Evolutionary conservation across 1,284 basidiomycete species (phyloP).

Genomic region (Puccinia horiana): DNA sequence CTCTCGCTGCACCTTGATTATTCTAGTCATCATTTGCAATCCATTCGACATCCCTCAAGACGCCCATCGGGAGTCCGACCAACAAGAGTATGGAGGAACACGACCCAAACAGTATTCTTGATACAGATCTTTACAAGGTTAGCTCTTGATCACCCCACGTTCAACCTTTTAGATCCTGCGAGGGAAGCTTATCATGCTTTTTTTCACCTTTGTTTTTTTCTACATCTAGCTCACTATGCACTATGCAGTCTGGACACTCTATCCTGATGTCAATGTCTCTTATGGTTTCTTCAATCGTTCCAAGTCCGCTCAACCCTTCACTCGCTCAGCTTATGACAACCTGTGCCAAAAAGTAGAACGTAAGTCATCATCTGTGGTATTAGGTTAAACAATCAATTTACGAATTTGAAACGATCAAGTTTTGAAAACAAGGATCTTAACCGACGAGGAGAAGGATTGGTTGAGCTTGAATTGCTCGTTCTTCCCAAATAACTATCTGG

Average conservation of each 20-base stretch:
- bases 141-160: not conserved
- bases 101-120: constrained; percentile 65
- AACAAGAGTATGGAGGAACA: constrained; percentile 21
- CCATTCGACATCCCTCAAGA: too few species aligned
- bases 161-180: constrained; percentile 20
- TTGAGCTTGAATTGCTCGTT: constrained; percentile 74
- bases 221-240: constrained; percentile 85
- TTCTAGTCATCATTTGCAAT: too few species aligned
- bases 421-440: constrained; percentile 69
- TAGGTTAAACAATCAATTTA: not conserved
- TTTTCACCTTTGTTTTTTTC: not conserved
- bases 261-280: constrained; percentile 68
- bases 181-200: not conserved
- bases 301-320: constrained; percentile 65
- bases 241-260: constrained; percentile 82
- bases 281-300: constrained; percentile 87
- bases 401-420: constrained; percentile 60
- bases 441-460: constrained; percentile 69
- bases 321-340: constrained; percentile 71
- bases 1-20: too few species aligned
- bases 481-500: constrained; percentile 72
- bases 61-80: too few species aligned
- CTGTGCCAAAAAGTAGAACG: constrained; percentile 70
- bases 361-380: constrained; percentile 63
- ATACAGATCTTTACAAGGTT: constrained; percentile 96